A percentile compares a stretch with the other conserved stretches of the same genome.
phyloP scores from a whole-genome alignment of 371 early-diverging fungal species.

The Apophysomyces sp. region DNA sequence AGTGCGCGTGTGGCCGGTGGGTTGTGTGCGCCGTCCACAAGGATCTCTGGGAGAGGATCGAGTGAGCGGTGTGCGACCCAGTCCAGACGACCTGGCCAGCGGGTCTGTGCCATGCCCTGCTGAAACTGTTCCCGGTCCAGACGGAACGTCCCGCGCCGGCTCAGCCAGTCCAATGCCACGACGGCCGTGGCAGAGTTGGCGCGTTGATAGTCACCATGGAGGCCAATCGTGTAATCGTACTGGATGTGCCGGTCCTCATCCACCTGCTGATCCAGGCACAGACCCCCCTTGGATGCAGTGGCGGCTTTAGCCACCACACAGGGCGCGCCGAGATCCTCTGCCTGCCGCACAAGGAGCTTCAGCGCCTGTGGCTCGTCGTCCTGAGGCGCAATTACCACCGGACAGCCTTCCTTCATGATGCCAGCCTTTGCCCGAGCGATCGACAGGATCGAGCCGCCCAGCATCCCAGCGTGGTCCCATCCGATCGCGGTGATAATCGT shows the following conservation, averaged over 20 bases:
- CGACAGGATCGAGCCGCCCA: conserved; percentile 64
- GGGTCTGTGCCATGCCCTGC: conserved; percentile 56
- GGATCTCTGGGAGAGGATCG: conserved; percentile 29
- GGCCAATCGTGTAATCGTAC: conserved; percentile 40
- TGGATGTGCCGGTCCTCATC: neutral
- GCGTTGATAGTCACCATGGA: conserved; percentile 79
- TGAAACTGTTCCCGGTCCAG: conserved; percentile 49
- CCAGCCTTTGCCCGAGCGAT: conserved; percentile 82
- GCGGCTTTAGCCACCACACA: conserved; percentile 21
- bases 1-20: conserved; percentile 68
- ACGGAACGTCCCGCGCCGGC: conserved; percentile 4
- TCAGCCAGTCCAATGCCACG: conserved; percentile 59
- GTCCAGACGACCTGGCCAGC: conserved; percentile 88
- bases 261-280: neutral
- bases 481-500: conserved; percentile 69
- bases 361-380: conserved; percentile 31
- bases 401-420: conserved; percentile 59
- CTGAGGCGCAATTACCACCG: conserved; percentile 57
- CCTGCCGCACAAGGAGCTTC: conserved; percentile 33
- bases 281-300: neutral
- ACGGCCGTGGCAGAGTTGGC: conserved; percentile 79
- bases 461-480: conserved; percentile 70
- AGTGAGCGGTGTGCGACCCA: conserved; percentile 42
- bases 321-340: conserved; percentile 28
- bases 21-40: conserved; percentile 93